These are phyloP conservation scores for Bruguiera sexangula DNA, from an alignment of 345 rosid species.

Conservation along the genomic window DNA sequence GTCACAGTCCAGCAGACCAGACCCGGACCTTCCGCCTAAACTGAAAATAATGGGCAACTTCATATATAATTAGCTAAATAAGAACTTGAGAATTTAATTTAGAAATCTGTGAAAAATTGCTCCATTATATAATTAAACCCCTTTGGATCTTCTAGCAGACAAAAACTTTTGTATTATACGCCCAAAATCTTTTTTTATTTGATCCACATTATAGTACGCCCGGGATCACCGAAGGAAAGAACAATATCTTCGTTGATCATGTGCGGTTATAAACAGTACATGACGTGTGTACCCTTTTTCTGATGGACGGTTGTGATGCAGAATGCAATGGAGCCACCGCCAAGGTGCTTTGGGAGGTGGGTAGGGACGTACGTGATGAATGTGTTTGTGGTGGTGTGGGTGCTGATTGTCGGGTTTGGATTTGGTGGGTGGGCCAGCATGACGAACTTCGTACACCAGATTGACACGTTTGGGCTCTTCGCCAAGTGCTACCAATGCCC, in stretches of 20 bases:
- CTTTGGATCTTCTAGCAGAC: no score
- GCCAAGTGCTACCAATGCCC: constrained; percentile 94
- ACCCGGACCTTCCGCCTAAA: constrained; percentile 25
- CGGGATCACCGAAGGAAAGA: no score
- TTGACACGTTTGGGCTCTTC: constrained; percentile 91
- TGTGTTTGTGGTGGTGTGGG: constrained; percentile 85
- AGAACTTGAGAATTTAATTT: no score
- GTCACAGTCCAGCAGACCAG: constrained; percentile 41
- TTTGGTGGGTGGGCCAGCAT: constrained; percentile 98
- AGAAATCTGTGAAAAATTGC: no score
- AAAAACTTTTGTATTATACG: no score
- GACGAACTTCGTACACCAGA: constrained; percentile 81
- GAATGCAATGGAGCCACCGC: constrained; percentile 94
- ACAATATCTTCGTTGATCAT: constrained; percentile 14
- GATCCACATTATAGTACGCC: no score
- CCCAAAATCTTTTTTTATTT: no score
- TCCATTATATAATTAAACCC: no score
- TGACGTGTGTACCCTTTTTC: not conserved
- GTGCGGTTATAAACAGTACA: not conserved
- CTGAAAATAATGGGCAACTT: not conserved
- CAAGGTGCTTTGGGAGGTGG: constrained; percentile 75
- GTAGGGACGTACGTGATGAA: constrained; percentile 77
- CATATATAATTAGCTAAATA: no score
- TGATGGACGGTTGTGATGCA: constrained; percentile 35
- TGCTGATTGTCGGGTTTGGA: constrained; percentile 83